phyloP scores from a whole-genome alignment of 768 basidiomycete species.

The Rhodotorula kratochvilovae region DNA sequence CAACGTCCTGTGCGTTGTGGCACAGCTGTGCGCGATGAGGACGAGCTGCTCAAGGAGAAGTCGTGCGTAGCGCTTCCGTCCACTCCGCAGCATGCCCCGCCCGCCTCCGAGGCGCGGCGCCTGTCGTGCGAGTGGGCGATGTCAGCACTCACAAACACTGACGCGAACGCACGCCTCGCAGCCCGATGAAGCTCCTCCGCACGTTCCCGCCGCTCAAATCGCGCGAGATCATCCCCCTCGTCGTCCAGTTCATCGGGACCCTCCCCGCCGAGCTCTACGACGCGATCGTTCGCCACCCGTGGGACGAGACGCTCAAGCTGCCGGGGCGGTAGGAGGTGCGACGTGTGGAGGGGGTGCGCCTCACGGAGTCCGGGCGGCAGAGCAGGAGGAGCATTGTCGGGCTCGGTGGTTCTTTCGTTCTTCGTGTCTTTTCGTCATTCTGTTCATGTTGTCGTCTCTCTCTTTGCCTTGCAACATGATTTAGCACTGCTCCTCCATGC shows the following conservation, averaged over 20 bases:
- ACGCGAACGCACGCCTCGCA: conserved; percentile 48
- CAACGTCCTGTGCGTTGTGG: conserved; percentile 94
- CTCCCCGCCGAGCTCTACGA: conserved; percentile 80
- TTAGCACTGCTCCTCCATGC: no score
- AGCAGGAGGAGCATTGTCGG: no score
- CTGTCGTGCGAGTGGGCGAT: no score
- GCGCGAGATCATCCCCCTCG: conserved; percentile 79
- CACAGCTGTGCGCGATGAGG: conserved; percentile 86
- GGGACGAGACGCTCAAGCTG: conserved; percentile 43
- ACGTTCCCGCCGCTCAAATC: conserved; percentile 91
- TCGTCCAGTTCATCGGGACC: conserved; percentile 88
- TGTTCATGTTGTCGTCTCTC: not conserved
- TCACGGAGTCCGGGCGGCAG: no score
- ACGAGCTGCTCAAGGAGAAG: conserved; percentile 76
- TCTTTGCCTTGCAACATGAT: no score
- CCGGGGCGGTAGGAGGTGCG: not conserved
- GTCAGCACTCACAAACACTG: no score
- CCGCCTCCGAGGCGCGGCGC: no score
- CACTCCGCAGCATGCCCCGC: no score
- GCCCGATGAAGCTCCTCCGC: conserved; percentile 89
- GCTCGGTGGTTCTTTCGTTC: no score
- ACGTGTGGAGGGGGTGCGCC: not conserved
- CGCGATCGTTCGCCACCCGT: conserved; percentile 83
- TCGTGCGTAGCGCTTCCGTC: conserved; percentile 51
- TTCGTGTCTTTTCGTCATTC: no score